A percentile compares a stretch with the other conserved stretches of the same genome.
These are phyloP conservation scores for Closterium sp. DNA, from an alignment of 139 green algal species.

Conservation along the genomic window DNA sequence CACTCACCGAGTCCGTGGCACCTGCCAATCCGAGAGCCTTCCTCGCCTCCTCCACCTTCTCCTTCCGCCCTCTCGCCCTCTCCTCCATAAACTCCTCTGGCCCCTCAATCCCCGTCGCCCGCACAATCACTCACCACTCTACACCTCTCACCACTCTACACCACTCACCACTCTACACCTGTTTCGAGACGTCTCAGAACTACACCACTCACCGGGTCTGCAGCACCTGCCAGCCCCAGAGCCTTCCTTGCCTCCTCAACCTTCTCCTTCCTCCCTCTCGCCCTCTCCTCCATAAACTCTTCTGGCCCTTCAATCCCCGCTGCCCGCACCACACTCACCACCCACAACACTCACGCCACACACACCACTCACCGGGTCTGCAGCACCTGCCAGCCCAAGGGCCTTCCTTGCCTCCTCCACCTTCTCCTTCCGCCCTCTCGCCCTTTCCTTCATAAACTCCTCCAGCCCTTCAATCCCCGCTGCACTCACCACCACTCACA, in stretches of 20 bases:
- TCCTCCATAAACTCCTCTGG: background rate
- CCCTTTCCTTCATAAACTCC: slow-evolving; percentile 19
- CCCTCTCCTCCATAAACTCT: background rate
- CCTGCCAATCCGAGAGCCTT: background rate
- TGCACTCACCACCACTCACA: background rate
- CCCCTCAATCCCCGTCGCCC: too few species aligned
- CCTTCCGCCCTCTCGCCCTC: background rate
- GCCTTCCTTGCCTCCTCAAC: background rate
- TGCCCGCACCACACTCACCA: too few species aligned
- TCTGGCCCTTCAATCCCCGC: too few species aligned
- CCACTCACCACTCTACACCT: background rate
- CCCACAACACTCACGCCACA: background rate
- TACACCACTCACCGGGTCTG: background rate
- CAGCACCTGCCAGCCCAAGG: background rate
- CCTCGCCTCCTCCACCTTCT: background rate
- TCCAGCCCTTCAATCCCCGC: background rate
- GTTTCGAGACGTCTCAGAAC: too few species aligned
- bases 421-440: background rate
- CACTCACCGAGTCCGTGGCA: background rate
- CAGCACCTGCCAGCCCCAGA: background rate
- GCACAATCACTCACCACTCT: too few species aligned
- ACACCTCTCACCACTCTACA: too few species aligned
- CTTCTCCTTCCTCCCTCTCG: background rate
- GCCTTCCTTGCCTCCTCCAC: slow-evolving; percentile 2
- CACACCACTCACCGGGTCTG: too few species aligned